Base-by-base conservation (phyloP, 768 basidiomycete species). In the Rhizopogon sp. region DNA sequence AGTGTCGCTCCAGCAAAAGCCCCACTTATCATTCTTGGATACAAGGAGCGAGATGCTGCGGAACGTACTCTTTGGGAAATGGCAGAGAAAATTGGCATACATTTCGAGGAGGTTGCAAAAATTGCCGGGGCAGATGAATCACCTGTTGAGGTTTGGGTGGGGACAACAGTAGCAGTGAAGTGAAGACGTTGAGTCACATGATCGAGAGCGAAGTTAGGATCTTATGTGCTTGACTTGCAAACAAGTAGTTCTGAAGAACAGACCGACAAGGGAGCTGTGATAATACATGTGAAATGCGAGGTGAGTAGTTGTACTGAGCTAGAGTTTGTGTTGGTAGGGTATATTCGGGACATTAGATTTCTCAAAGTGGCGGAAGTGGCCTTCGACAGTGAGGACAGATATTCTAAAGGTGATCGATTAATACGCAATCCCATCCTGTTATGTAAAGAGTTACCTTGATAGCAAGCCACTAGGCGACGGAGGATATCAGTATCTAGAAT, bases 321-420 rank as follows among this genome's bases (percentile, higher is more conserved):
- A 16, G 33, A 17, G 20, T 35, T 49, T 14, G 14, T 37, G 22
- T 16, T 33, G 17, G 45, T 37, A 37, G 5, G 35, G 11, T 47
- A 33, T 47, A 33, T 17, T 33, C 16, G 20, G 35, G 33, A 47
- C 22, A 35, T 49, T 14, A 39, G 47, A 49, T 31, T 39, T 14
- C 20, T 75, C 73, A 94, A 42, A 94, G 72, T 1, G 91, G 90
- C 9, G 93, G 92, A 45, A 95, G 67, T 16, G 87, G 85, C 56
- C 92, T 75, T 57, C 92, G 86, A 70, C 93, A 93, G 57, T 93
- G 85, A n/a, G 93, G 92, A 64, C 93, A 95, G 40, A 94, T 93
- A 58, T 90, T 93, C 88, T 92, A 56, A 25, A 2, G 56, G 25
- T 37, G 20, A 41, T 37, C 7, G 8, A 37, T 49, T 25, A 33